phyloP scores from a whole-genome alignment of 805 yeast genomes.

The Saturnispora hagleri region DNA sequence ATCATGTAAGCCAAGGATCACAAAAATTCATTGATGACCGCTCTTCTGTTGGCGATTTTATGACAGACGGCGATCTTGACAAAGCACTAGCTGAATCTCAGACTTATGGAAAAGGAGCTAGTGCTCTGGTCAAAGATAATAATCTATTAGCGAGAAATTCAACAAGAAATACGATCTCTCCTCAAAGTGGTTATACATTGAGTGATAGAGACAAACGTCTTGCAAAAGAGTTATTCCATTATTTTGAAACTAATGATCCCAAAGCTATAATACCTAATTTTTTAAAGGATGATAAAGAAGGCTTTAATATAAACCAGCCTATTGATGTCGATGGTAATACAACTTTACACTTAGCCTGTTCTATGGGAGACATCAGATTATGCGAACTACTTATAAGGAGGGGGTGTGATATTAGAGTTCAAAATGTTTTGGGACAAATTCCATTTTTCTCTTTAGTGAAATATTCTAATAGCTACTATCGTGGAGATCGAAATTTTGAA shows the following conservation, averaged over 20 bases:
- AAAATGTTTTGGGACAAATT: constrained; percentile 70
- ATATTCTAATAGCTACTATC: constrained; percentile 80
- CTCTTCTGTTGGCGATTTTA: constrained; percentile 45
- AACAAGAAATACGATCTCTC: background rate
- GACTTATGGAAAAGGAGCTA: constrained; percentile 11
- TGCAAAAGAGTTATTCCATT: constrained; percentile 40
- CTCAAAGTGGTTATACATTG: background rate
- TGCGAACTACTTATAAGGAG: constrained; percentile 65
- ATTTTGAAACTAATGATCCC: constrained; percentile 43
- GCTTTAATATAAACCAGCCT: constrained; percentile 63
- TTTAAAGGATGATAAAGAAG: constrained; percentile 48
- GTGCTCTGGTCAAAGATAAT: constrained; percentile 4
- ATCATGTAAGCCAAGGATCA: background rate
- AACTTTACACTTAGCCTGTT: constrained; percentile 95
- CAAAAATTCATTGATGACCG: constrained; percentile 1
- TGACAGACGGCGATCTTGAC: constrained; percentile 44
- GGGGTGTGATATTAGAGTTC: constrained; percentile 59
- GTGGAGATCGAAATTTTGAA: constrained; percentile 57
- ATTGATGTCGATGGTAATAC: constrained; percentile 94
- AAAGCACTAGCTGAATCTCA: constrained; percentile 27
- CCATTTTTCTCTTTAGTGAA: constrained; percentile 78
- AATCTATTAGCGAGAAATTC: constrained; percentile 1
- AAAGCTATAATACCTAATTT: constrained; percentile 42
- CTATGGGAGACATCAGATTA: constrained; percentile 79
- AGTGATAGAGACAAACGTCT: constrained; percentile 17